A percentile compares a stretch with the other conserved stretches of the same genome.
phyloP scores from a whole-genome alignment of 176 grass and related monocot species.

The Triticum urartu region DNA sequence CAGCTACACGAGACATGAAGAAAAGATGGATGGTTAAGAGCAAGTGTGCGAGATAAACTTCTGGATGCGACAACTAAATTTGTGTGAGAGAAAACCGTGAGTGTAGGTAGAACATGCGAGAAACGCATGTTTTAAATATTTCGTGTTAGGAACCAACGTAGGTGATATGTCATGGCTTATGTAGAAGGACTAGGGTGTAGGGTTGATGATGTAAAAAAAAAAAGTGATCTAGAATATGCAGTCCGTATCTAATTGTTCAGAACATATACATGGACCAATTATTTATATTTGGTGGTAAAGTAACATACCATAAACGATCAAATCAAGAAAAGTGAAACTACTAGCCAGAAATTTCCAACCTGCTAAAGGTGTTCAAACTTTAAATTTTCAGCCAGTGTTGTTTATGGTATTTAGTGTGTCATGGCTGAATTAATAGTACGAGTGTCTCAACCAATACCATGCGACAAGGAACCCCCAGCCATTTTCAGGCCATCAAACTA shows the following conservation, averaged over 20 bases:
- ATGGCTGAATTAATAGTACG: background rate
- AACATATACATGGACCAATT: background rate
- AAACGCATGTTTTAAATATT: background rate
- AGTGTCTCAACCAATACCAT: background rate
- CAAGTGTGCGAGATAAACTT: background rate
- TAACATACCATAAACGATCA: background rate
- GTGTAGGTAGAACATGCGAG: background rate
- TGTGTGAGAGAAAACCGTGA: background rate
- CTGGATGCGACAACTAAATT: background rate
- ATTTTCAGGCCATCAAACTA: conserved; percentile 6
- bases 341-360: background rate
- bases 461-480: conserved; percentile 1
- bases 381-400: background rate
- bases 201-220: background rate
- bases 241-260: background rate
- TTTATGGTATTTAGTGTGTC: conserved; percentile 6
- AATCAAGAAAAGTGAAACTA: background rate
- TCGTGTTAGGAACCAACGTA: background rate
- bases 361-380: conserved; percentile 8
- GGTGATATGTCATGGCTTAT: background rate
- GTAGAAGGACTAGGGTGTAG: background rate
- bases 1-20: background rate
- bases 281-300: background rate
- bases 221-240: background rate
- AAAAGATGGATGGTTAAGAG: background rate